Base-by-base conservation (phyloP, 148 eudicot genomes). In the Agrostemma githago region DNA sequence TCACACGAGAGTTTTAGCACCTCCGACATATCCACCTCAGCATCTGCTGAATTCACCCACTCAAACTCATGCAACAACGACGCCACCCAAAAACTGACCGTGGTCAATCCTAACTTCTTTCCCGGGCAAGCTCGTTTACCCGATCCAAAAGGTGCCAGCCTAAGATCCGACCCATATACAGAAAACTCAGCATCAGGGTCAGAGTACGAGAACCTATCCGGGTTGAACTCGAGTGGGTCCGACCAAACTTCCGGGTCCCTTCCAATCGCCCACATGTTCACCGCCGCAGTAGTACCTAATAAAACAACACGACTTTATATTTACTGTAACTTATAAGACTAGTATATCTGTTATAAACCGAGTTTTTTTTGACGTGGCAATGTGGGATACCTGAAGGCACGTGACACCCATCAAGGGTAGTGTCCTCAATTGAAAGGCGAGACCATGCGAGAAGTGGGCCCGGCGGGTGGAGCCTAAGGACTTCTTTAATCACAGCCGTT, bases 391-490 rank as follows among this genome's bases (percentile, higher is more conserved):
- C 96, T 0, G 82, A 77, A 2, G 96, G 96, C 61, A 91, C 84
- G 71, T 80, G 77, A 72, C 76, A 72, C 1, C 88, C 88, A 41
- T 86, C 91, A 4, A 91, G 44, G 0, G 42, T 62, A 2, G 88
- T 83, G 46, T 87, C 93, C 15, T 62, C 65, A 19, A 78, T 79
- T 0, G 96, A 74, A 0, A 91, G 79, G n/a, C 96, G 93, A 69
- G 93, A 83, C 96, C 96, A 91, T 0, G 93, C 80, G 8, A 91
- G 88, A 19, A 91, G 93, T 40, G 96, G 96, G 71, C 96, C 96
- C 8, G 96, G 96, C 6, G 93, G 91, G 81, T 91, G 93, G 63
- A 91, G 46, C 82, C 96, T 74, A 0, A 91, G 80, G n/a, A 76
- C 81, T 70, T 91, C 96, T 51, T 89, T 91, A n/a, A 91, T 85